These are phyloP conservation scores for Pichia deserticola DNA, from an alignment of 805 yeast genomes.

Conservation along the genomic window DNA sequence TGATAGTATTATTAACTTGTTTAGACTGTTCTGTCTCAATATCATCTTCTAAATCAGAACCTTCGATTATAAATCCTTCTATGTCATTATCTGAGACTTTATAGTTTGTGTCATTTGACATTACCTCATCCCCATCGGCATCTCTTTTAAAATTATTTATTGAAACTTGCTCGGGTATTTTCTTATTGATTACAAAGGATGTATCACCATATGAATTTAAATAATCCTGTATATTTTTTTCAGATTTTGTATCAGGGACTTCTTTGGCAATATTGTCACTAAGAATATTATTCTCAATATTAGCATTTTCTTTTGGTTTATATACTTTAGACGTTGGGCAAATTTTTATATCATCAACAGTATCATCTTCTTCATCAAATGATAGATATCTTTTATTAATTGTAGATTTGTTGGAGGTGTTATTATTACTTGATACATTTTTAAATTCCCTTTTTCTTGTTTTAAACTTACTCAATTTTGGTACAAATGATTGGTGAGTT, in stretches of 20 bases:
- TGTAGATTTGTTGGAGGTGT: no score
- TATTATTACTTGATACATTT: no score
- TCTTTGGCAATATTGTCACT: neutral
- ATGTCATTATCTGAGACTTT: neutral
- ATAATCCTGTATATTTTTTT: conserved; percentile 1
- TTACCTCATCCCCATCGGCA: no score
- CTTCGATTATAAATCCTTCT: conserved; percentile 17
- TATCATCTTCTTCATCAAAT: no score
- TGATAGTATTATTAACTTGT: neutral
- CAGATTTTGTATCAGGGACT: neutral
- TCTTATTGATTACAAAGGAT: neutral
- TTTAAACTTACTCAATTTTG: neutral
- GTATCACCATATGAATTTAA: neutral
- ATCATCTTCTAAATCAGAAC: conserved; percentile 12
- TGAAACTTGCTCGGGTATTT: neutral
- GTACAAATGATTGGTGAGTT: neutral
- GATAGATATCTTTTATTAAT: no score
- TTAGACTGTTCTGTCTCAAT: neutral
- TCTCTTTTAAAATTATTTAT: no score
- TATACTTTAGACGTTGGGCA: no score
- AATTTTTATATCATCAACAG: no score
- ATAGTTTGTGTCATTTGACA: no score
- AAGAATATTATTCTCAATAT: no score
- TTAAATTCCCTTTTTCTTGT: neutral
- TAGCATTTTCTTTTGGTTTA: no score